Conservation (phyloP, 495 filamentous ascomycete species). For the Immersiella caudata region DNA sequence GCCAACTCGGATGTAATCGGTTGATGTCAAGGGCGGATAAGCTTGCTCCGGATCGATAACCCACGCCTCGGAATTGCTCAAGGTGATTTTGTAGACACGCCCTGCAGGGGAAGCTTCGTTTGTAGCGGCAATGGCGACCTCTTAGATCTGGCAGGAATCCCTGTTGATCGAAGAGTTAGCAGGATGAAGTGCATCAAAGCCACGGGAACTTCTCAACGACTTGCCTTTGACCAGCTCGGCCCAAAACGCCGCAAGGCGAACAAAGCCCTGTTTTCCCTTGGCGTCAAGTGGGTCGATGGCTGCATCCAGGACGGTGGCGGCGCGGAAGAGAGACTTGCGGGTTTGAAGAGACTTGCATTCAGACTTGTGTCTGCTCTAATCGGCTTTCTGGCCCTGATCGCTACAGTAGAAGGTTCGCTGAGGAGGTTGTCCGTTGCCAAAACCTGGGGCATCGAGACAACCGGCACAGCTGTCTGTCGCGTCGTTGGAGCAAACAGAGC, state of each 20-base stretch:
- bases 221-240: conserved; percentile 1
- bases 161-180: conserved; percentile 7
- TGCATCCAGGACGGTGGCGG: conserved; percentile 3
- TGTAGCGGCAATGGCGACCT: neutral
- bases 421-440: neutral
- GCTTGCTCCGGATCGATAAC: neutral
- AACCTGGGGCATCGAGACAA: conserved; percentile 10
- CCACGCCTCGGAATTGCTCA: conserved; percentile 3
- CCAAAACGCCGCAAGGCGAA: neutral
- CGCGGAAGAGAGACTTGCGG: conserved; percentile 4
- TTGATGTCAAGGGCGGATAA: neutral
- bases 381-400: conserved; percentile 5
- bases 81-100: conserved; percentile 6
- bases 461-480: conserved; percentile 12
- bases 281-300: neutral
- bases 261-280: neutral
- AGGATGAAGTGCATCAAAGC: neutral
- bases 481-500: conserved; percentile 10
- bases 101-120: neutral
- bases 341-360: conserved; percentile 15
- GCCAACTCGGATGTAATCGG: neutral
- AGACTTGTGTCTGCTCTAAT: conserved; percentile 9
- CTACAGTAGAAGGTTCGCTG: conserved; percentile 12
- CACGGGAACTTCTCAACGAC: neutral
- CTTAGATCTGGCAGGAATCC: neutral